Evolutionary conservation across 2,329 filamentous ascomycete genomes (phyloP).

Genomic region (Diplocarpon mali): DNA sequence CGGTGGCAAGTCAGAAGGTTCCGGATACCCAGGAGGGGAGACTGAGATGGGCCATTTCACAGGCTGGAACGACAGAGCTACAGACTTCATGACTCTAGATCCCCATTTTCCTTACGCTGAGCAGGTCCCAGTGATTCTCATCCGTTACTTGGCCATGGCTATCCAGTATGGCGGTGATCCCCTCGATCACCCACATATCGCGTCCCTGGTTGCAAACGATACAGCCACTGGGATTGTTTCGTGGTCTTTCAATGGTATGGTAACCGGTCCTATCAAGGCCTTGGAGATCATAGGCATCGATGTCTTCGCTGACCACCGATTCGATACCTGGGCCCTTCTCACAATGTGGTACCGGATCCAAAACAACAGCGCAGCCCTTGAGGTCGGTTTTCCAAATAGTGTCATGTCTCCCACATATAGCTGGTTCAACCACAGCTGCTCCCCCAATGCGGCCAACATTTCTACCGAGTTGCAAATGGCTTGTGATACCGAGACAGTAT

Average conservation of each 20-base stretch:
- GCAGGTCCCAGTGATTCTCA: not conserved
- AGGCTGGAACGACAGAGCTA: not conserved
- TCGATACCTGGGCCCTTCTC: constrained; percentile 5
- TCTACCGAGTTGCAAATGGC: not conserved
- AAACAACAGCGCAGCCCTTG: constrained; percentile 1
- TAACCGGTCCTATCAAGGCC: constrained; percentile 2
- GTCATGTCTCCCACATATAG: constrained; percentile 1
- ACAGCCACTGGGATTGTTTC: not conserved
- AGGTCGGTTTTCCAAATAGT: not conserved
- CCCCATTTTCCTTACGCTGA: not conserved
- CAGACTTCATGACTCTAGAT: not conserved
- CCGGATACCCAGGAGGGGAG: not conserved
- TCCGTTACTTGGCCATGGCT: constrained; percentile 1
- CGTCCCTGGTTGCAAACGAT: not conserved
- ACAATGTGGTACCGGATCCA: constrained; percentile 5
- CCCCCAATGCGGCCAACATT: not conserved
- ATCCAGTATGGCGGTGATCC: constrained; percentile 1
- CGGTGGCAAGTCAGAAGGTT: constrained; percentile 2
- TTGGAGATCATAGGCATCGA: constrained; percentile 3
- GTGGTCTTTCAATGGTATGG: constrained; percentile 6
- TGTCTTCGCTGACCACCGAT: constrained; percentile 3
- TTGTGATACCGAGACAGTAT: not conserved
- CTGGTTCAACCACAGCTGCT: constrained; percentile 8
- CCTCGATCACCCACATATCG: constrained; percentile 1
- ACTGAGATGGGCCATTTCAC: constrained; percentile 2